These are phyloP conservation scores for Bidens hawaiensis DNA, from an alignment of 140 eudicot species.

Conservation along the genomic window DNA sequence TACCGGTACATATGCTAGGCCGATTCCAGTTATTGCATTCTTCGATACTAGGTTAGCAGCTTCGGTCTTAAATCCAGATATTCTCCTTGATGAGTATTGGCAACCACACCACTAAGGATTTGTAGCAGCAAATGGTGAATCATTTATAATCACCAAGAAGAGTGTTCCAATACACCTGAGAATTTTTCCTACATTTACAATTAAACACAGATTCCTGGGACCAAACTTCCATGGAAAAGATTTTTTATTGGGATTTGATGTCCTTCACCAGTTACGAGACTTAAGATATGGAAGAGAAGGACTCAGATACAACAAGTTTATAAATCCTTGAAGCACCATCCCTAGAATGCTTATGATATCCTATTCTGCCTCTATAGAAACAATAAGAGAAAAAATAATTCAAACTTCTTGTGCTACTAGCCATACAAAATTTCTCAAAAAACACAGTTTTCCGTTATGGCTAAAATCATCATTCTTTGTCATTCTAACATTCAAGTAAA, in stretches of 20 bases:
- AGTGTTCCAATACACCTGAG: background rate
- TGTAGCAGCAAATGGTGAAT: background rate
- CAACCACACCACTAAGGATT: background rate
- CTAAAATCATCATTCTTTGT: background rate
- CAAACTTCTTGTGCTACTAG: background rate
- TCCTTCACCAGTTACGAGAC: background rate
- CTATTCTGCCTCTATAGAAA: background rate
- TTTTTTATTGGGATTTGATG: background rate
- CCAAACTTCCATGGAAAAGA: background rate
- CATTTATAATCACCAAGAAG: background rate
- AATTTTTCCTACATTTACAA: background rate
- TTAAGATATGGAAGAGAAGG: background rate
- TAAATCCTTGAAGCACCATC: background rate
- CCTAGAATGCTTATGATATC: background rate
- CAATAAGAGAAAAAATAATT: background rate
- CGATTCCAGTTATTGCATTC: background rate
- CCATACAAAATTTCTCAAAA: background rate
- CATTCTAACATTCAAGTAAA: background rate
- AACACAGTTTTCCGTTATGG: background rate
- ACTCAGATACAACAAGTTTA: background rate
- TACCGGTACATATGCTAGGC: background rate
- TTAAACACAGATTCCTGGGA: background rate
- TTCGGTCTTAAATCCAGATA: background rate
- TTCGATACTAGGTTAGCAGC: background rate
- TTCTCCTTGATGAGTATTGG: background rate